These are phyloP conservation scores for Cyclostephanos invisitatus DNA, from an alignment of 108 stramenopile species.

Conservation along the genomic window DNA sequence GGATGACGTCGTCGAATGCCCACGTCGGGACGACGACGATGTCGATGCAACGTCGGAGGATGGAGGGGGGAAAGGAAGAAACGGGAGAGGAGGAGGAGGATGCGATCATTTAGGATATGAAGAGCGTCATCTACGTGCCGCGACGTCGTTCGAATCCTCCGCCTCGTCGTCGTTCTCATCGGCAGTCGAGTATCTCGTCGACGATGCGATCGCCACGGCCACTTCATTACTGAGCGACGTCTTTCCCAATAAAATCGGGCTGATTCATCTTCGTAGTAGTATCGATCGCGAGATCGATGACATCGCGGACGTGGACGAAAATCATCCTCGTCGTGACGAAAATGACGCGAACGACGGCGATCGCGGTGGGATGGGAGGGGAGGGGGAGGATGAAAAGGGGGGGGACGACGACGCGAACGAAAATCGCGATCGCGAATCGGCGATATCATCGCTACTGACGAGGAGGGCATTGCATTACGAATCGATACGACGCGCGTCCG, in stretches of 20 bases:
- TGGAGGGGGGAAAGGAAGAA: not conserved
- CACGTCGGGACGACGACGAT: too few species aligned
- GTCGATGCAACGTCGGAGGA: too few species aligned
- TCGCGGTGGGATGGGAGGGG: too few species aligned
- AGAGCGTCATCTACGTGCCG: not conserved
- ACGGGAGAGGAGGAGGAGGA: not conserved
- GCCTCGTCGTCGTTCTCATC: not conserved
- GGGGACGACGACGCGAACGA: not conserved
- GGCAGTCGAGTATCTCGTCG: not conserved
- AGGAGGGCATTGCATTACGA: conserved; percentile 5
- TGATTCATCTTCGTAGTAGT: not conserved
- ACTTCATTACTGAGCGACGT: too few species aligned
- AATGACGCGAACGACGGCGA: not conserved
- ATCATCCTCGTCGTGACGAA: too few species aligned
- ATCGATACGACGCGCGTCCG: conserved; percentile 19
- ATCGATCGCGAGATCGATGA: not conserved
- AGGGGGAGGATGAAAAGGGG: not conserved
- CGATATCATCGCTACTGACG: too few species aligned
- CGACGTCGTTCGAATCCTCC: not conserved
- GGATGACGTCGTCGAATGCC: too few species aligned
- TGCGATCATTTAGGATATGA: not conserved
- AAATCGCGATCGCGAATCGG: too few species aligned
- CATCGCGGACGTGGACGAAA: too few species aligned
- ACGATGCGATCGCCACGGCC: not conserved
- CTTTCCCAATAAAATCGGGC: too few species aligned